A percentile compares a stretch with the other conserved stretches of the same genome.
Conservation (phyloP, 192 early-diverging fungal species). For the Podila clonocystis region DNA sequence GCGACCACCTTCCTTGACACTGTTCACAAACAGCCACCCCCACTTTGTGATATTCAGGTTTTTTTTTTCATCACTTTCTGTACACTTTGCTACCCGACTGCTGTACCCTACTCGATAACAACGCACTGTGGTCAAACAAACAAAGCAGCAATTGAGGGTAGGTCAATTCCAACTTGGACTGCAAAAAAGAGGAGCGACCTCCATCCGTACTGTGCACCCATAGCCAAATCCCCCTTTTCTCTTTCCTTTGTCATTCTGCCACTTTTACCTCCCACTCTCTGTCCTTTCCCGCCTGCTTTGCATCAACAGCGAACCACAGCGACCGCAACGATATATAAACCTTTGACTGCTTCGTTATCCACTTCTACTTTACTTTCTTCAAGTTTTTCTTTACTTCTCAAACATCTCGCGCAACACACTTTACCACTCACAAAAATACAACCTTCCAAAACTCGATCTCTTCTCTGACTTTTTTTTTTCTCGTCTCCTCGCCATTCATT, state of each 20-base stretch:
- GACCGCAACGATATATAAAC: neutral
- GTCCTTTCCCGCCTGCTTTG: neutral
- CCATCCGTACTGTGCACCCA: neutral
- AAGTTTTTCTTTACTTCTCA: neutral
- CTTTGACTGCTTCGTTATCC: neutral
- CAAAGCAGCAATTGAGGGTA: too few species aligned
- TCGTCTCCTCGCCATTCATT: neutral
- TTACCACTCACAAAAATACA: too few species aligned
- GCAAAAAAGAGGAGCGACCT: too few species aligned
- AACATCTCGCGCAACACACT: too few species aligned
- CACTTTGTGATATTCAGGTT: neutral
- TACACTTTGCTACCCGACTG: neutral
- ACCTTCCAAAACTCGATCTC: neutral
- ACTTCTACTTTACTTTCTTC: neutral
- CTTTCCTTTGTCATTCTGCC: neutral
- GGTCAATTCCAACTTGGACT: too few species aligned
- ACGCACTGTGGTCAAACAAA: too few species aligned
- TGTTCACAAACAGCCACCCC: neutral
- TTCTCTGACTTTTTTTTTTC: neutral
- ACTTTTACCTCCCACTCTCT: neutral
- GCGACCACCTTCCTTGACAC: neutral
- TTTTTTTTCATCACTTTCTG: neutral
- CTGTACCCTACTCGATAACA: too few species aligned
- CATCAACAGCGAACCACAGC: neutral
- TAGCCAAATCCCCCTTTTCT: neutral